Conservation (phyloP, 2,329 filamentous ascomycete genomes). For the Hypoxylon rubiginosum region DNA sequence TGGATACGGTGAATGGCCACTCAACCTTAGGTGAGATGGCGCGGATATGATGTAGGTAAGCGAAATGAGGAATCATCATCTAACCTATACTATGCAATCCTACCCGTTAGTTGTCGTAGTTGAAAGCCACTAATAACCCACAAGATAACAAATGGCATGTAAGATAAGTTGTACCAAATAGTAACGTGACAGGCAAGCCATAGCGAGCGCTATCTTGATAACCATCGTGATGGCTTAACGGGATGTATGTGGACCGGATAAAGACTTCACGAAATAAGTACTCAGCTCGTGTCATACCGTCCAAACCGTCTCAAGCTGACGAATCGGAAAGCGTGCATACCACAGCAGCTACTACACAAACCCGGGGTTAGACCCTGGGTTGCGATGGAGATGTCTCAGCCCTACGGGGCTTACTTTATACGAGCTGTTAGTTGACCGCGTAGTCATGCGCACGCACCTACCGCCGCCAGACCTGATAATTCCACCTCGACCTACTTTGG, state of each 20-base stretch:
- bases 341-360: not conserved
- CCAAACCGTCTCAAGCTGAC: not conserved
- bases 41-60: not conserved
- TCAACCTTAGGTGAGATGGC: constrained; percentile 11
- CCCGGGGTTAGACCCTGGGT: not conserved
- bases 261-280: not conserved
- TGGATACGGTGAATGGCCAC: constrained; percentile 2
- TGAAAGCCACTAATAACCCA: not conserved
- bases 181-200: not conserved
- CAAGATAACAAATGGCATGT: not conserved
- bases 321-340: not conserved
- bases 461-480: not conserved
- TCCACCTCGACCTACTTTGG: not conserved
- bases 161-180: not conserved
- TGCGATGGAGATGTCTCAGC: not conserved
- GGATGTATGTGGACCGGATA: not conserved
- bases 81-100: not conserved
- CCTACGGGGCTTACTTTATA: not conserved
- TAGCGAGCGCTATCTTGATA: not conserved
- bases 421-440: not conserved
- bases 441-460: too few relatives aligned
- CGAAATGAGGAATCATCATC: not conserved
- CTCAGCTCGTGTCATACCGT: not conserved
- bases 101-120: not conserved
- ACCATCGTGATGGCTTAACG: not conserved